These are phyloP conservation scores for Alloteropsis angusta DNA, from an alignment of 202 grass and related monocot genomes.

Conservation along the genomic window DNA sequence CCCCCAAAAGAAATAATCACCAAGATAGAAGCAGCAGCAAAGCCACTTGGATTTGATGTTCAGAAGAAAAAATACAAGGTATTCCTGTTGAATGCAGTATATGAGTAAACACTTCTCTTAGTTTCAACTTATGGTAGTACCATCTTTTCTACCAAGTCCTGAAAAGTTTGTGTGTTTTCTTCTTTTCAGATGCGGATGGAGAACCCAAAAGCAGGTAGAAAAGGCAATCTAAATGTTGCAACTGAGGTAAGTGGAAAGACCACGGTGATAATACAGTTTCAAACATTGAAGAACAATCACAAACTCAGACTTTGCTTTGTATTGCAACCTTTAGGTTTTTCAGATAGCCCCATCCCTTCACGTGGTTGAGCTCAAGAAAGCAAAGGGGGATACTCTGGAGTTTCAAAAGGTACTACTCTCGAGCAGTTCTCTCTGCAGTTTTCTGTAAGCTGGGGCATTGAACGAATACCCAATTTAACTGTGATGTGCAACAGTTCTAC, in stretches of 20 bases:
- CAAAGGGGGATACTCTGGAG: constrained; percentile 87
- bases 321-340: constrained; percentile 49
- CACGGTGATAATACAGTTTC: not conserved
- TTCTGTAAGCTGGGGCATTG: not conserved
- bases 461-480: not conserved
- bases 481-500: constrained; percentile 61
- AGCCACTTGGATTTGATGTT: constrained; percentile 85
- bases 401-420: constrained; percentile 68
- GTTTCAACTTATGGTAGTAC: not conserved
- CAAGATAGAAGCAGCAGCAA: constrained; percentile 90
- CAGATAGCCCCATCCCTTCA: constrained; percentile 81
- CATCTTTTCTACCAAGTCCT: not conserved
- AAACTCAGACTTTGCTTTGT: not conserved
- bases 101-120: not conserved
- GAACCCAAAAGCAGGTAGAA: constrained; percentile 81
- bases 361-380: constrained; percentile 79
- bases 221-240: constrained; percentile 94
- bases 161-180: not conserved
- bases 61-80: constrained; percentile 98
- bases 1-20: constrained; percentile 75
- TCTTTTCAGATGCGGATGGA: constrained; percentile 75
- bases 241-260: constrained; percentile 57
- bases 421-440: not conserved
- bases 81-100: not conserved
- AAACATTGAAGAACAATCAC: not conserved